These are phyloP conservation scores for Boletus fagicola DNA, from an alignment of 768 basidiomycete genomes.

Conservation along the genomic window DNA sequence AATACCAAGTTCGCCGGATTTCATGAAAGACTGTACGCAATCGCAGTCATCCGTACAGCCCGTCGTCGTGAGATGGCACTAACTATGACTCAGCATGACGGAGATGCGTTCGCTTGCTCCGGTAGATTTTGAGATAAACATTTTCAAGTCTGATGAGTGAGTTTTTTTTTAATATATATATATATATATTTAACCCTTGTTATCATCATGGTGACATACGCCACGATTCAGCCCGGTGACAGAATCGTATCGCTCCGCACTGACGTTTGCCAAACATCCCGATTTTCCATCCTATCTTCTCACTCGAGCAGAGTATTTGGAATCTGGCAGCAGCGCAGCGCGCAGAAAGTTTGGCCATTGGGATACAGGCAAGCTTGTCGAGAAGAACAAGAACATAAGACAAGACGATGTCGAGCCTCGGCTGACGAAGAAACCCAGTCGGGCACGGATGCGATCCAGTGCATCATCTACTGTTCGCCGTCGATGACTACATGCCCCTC, in stretches of 20 bases:
- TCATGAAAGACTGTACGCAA: constrained; percentile 67
- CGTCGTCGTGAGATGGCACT: constrained; percentile 14
- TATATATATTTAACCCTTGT: constrained; percentile 7
- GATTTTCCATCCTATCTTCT: constrained; percentile 54
- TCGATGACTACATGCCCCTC: constrained; percentile 22
- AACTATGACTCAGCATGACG: constrained; percentile 46
- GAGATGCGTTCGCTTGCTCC: constrained; percentile 83
- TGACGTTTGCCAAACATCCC: constrained; percentile 53
- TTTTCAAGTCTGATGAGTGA: constrained; percentile 74
- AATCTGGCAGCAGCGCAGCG: constrained; percentile 73
- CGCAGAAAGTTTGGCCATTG: constrained; percentile 72
- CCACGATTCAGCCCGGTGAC: constrained; percentile 52
- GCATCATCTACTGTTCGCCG: constrained; percentile 26
- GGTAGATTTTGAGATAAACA: constrained; percentile 69
- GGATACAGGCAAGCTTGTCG: constrained; percentile 36
- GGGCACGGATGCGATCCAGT: constrained; percentile 24
- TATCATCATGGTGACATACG: constrained; percentile 17
- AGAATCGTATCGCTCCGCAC: constrained; percentile 62
- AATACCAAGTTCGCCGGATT: constrained; percentile 75
- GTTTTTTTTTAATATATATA: constrained; percentile 29
- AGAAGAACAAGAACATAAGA: constrained; percentile 23
- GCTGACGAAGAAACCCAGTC: constrained; percentile 28
- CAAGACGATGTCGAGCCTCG: constrained; percentile 28
- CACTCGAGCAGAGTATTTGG: constrained; percentile 81
- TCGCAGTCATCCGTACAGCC: constrained; percentile 13